phyloP scores from a whole-genome alignment of 1,139 yeast species.

The Pichia norvegensis region DNA sequence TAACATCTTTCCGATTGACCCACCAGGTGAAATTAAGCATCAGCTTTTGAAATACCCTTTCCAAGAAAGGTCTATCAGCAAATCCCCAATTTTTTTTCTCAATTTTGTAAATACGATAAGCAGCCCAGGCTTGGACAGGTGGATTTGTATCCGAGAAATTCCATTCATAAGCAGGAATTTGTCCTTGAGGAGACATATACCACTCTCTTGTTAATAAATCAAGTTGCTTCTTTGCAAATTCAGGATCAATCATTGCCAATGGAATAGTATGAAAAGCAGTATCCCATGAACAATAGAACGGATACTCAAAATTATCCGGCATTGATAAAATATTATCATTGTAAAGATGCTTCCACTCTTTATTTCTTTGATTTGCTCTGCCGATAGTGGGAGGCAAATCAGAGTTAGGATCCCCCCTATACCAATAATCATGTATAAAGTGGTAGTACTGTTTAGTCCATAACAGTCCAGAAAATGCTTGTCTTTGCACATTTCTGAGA shows the following conservation, averaged over 20 bases:
- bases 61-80: slow-evolving; percentile 80
- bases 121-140: slow-evolving; percentile 97
- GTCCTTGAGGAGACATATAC: slow-evolving; percentile 99
- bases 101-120: slow-evolving; percentile 81
- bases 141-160: slow-evolving; percentile 94
- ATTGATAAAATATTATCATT: slow-evolving; percentile 82
- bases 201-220: slow-evolving; percentile 87
- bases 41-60: slow-evolving; percentile 85
- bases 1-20: slow-evolving; percentile 88
- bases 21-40: slow-evolving; percentile 94
- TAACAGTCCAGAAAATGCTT: slow-evolving; percentile 87
- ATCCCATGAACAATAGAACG: slow-evolving; percentile 97
- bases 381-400: slow-evolving; percentile 68
- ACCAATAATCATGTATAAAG: slow-evolving; percentile 84
- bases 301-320: slow-evolving; percentile 97
- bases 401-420: slow-evolving; percentile 75
- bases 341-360: slow-evolving; percentile 85
- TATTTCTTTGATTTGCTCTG: slow-evolving; percentile 77
- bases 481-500: slow-evolving; percentile 80
- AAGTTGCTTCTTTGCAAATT: slow-evolving; percentile 83
- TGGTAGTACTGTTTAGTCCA: slow-evolving; percentile 95
- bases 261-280: slow-evolving; percentile 96
- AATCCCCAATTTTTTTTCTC: slow-evolving; percentile 81
- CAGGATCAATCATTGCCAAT: slow-evolving; percentile 90
- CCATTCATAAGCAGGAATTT: slow-evolving; percentile 97